Conservation (phyloP, 2,329 filamentous ascomycete genomes). For the Botrytis elliptica region DNA sequence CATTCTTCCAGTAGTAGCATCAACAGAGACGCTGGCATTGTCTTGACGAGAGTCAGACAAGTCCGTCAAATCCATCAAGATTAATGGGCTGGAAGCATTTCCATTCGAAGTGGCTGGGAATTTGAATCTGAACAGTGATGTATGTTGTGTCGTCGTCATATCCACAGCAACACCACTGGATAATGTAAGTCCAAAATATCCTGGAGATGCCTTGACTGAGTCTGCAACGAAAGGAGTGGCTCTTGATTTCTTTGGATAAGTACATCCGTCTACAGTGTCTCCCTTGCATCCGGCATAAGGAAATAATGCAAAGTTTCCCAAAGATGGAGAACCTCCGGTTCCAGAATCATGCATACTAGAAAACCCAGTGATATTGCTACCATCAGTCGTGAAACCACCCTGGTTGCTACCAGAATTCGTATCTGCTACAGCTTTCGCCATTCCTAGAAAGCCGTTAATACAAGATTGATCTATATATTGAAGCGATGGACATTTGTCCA, state of each 20-base stretch:
- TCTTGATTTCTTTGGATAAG: slow-evolving; percentile 53
- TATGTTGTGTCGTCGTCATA: slow-evolving; percentile 65
- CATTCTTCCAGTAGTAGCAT: slow-evolving; percentile 57
- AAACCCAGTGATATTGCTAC: slow-evolving; percentile 40
- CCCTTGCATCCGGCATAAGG: slow-evolving; percentile 60
- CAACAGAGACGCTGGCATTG: slow-evolving; percentile 56
- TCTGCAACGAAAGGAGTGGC: slow-evolving; percentile 43
- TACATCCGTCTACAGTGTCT: slow-evolving; percentile 61
- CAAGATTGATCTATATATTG: background rate
- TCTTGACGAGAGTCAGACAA: slow-evolving; percentile 57
- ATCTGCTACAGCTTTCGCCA: slow-evolving; percentile 54
- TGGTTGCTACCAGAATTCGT: slow-evolving; percentile 53
- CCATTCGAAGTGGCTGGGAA: slow-evolving; percentile 49
- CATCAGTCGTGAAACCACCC: slow-evolving; percentile 54
- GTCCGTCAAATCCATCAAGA: slow-evolving; percentile 65
- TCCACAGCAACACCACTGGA: slow-evolving; percentile 58
- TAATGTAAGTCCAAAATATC: slow-evolving; percentile 63
- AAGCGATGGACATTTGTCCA: background rate
- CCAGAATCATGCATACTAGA: slow-evolving; percentile 46
- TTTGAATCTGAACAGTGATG: slow-evolving; percentile 64
- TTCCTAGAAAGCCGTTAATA: slow-evolving; percentile 39
- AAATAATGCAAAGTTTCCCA: slow-evolving; percentile 74
- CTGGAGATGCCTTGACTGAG: slow-evolving; percentile 58
- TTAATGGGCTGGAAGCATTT: slow-evolving; percentile 49
- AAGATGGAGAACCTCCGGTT: slow-evolving; percentile 53